Base-by-base conservation (phyloP, 192 early-diverging fungal species). In the Podila epicladia region DNA sequence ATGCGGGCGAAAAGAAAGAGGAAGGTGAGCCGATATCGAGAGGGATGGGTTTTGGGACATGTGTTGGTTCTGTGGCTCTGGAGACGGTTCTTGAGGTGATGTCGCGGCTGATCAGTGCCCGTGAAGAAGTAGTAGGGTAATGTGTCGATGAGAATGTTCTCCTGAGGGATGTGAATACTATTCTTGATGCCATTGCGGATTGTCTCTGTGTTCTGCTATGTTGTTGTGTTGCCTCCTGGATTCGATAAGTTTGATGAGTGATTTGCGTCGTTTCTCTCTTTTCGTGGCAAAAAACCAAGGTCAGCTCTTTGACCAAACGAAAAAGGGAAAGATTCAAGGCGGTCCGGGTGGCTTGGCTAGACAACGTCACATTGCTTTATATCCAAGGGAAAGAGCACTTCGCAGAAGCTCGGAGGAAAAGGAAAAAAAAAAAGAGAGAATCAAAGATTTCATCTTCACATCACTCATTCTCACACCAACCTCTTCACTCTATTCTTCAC, bases 21-120 rank as follows among this genome's bases (percentile, higher is more conserved):
- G 72, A 51, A 32, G 64, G 62, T 22, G 64, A 35, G 9, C 75
- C 75, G 58, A 79, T 71, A 79, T 79, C 75, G 38, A 79, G 70
- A 33, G 75, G 75, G 29, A 79, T 79, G 7, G 75, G 75, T 1
- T 65, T 69, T 22, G 75, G 75, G 9, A 64, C 64, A 15, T 65
- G 75, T 4, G 64, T 15, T 1, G 63, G 51, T 31, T 76, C 64
- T 70, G 68, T 15, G 1, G 51, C 65, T 17, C 45, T 32, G 28
- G 64, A 9, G 35, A 53, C 50, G 6, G 22, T 55, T 53, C 41
- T 28, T 29, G 32, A 32, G 11, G 73, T 62, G 57, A 63, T 5
- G 26, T 35, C 24, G 32, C 67, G 33, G 0, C 26, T 37, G 22
- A 55, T 55, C 53, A 9, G 53, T 55, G 22, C 24, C 22, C 53